Evolutionary conservation across 805 yeast species (phyloP).

Genomic region (Pichia deserticola): DNA sequence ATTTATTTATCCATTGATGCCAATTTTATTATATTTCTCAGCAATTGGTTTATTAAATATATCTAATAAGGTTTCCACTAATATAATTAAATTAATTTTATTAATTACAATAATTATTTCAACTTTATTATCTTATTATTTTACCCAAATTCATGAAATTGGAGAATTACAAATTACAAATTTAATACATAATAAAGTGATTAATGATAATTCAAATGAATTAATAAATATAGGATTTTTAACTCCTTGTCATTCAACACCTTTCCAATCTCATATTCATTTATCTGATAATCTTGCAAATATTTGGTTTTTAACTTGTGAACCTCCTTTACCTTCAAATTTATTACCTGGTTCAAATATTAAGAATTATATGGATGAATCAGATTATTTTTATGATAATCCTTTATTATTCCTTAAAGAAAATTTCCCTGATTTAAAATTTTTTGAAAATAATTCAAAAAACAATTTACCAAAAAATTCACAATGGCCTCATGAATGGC

Average conservation of each 20-base stretch:
- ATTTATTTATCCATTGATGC: slow-evolving; percentile 79
- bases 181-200: background rate
- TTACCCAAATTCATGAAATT: slow-evolving; percentile 70
- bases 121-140: slow-evolving; percentile 19
- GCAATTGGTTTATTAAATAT: slow-evolving; percentile 31
- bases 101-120: slow-evolving; percentile 11
- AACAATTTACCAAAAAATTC: background rate
- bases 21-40: slow-evolving; percentile 51
- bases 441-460: background rate
- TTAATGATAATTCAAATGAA: background rate
- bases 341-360: background rate
- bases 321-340: slow-evolving; percentile 66
- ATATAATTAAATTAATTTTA: slow-evolving; percentile 6
- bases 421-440: slow-evolving; percentile 37
- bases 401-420: slow-evolving; percentile 49
- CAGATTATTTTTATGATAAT: slow-evolving; percentile 72
- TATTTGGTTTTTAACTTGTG: slow-evolving; percentile 84
- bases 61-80: slow-evolving; percentile 2
- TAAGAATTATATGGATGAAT: slow-evolving; percentile 65
- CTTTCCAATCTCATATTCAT: slow-evolving; percentile 84
- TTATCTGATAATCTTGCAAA: slow-evolving; percentile 34
- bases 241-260: slow-evolving; percentile 97
- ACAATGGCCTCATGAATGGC: slow-evolving; percentile 47
- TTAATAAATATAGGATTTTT: slow-evolving; percentile 64
- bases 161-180: slow-evolving; percentile 54